A percentile compares a stretch with the other conserved stretches of the same genome.
phyloP scores from a whole-genome alignment of 495 filamentous ascomycete genomes.

The Hypoxylon fuscum region DNA sequence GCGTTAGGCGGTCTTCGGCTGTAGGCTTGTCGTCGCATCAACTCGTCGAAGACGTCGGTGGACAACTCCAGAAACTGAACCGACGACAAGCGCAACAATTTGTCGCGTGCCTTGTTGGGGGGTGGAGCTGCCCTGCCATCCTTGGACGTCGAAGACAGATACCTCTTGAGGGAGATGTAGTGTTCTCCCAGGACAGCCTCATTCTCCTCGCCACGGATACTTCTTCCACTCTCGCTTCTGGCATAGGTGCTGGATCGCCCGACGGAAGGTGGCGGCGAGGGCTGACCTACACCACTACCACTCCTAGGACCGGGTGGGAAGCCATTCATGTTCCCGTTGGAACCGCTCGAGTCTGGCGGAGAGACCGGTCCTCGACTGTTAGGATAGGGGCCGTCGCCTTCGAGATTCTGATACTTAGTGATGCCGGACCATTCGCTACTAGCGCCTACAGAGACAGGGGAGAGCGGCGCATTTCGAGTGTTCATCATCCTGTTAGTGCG shows the following conservation, averaged over 20 bases:
- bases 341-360: constrained; percentile 73
- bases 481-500: constrained; percentile 48
- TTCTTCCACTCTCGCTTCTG: constrained; percentile 67
- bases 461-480: constrained; percentile 71
- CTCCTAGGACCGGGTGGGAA: constrained; percentile 60
- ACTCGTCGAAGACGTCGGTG: constrained; percentile 96
- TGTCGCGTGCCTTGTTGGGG: constrained; percentile 90
- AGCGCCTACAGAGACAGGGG: constrained; percentile 80
- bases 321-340: constrained; percentile 67
- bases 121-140: constrained; percentile 78
- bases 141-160: constrained; percentile 72
- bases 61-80: constrained; percentile 97
- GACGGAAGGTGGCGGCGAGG: constrained; percentile 87
- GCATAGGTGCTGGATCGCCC: constrained; percentile 77
- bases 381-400: constrained; percentile 63
- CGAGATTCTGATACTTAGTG: constrained; percentile 69
- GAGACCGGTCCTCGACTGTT: constrained; percentile 71
- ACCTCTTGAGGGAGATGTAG: constrained; percentile 80
- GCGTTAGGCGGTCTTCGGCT: constrained; percentile 61
- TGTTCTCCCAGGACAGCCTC: constrained; percentile 73
- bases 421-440: constrained; percentile 90
- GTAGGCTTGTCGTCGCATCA: constrained; percentile 80
- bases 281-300: constrained; percentile 57
- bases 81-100: constrained; percentile 84
- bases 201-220: constrained; percentile 58